phyloP scores from a whole-genome alignment of 2,329 filamentous ascomycete genomes.

The Pyrenophora tritici-repentis region DNA sequence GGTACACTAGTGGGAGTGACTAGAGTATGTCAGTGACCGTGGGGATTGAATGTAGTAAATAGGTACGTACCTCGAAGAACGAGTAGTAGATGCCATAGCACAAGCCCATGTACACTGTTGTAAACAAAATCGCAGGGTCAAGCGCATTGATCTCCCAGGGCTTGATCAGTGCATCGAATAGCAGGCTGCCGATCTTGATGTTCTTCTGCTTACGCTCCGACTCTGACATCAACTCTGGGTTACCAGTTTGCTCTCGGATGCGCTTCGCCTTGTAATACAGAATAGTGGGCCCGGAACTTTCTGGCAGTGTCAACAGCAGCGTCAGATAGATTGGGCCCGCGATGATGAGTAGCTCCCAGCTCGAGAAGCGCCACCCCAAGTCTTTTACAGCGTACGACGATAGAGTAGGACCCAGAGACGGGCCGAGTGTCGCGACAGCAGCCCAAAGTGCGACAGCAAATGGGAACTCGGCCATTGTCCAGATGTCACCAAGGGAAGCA shows the following conservation, averaged over 20 bases:
- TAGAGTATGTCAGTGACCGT: conserved; percentile 3
- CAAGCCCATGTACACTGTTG: conserved; percentile 82
- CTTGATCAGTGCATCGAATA: conserved; percentile 64
- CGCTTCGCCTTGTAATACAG: conserved; percentile 67
- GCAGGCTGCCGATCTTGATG: conserved; percentile 42
- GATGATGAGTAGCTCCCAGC: conserved; percentile 82
- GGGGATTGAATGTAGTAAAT: neutral
- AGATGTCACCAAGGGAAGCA: conserved; percentile 44
- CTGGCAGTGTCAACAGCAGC: conserved; percentile 80
- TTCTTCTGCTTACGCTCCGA: conserved; percentile 69
- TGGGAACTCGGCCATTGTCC: conserved; percentile 47
- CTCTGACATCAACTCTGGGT: conserved; percentile 72
- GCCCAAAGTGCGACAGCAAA: conserved; percentile 51
- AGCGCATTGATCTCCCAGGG: conserved; percentile 83
- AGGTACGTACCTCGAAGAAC: conserved; percentile 65
- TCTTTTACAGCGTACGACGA: conserved; percentile 75
- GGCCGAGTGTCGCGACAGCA: conserved; percentile 57
- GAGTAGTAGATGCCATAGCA: conserved; percentile 75
- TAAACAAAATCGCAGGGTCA: conserved; percentile 82
- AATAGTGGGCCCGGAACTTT: conserved; percentile 75
- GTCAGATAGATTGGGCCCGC: conserved; percentile 71
- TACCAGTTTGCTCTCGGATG: conserved; percentile 69
- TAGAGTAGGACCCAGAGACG: conserved; percentile 65
- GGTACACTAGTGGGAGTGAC: conserved; percentile 66
- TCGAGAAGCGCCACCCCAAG: conserved; percentile 78